Base-by-base conservation (phyloP, 1,284 basidiomycete genomes). In the Malassezia pachydermatis region DNA sequence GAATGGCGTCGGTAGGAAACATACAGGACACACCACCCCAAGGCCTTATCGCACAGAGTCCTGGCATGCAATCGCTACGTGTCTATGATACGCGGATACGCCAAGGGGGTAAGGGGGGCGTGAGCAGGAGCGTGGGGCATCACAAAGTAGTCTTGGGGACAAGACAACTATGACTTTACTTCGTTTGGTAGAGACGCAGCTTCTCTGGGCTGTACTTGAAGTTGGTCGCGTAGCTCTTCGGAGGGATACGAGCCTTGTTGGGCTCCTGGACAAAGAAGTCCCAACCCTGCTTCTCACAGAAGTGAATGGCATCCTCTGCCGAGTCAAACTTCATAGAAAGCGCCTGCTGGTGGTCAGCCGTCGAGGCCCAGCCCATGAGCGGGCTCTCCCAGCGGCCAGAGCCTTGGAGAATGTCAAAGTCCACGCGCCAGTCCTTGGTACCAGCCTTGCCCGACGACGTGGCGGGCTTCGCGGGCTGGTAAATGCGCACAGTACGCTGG, bases 321-420 rank as follows among this genome's bases (percentile, higher is more conserved):
- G 81, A 82, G 60, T 80, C 79, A 80, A 98, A 98, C 35, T 83
- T 80, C 66, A 96, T 64, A 14, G 83, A 81, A 2, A 86, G 86
- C 24, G 86, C 89, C 73, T 98, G 92, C 83, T 96, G 85, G 75
- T 95, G 96, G 75, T 98, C 92, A 54, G 88, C 92, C 57, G 61
- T 63, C 47, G 57, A 60, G 1, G 89, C 89, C 80, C 82, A 98
- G 48, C 92, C 92, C 86, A 98, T 98, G 63, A 98, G 74, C n/a
- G 88, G 88, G 72, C 96, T 96, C 78, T 95, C 89, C 92, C 92
- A 98, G 54, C 92, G 79, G 11, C 86, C 89, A 27, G 80, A 82
- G 35, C 89, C 88, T 58, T 81, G 82, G 16, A 96, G 76, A 51
- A 83, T 83, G 65, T 98, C 92, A 77, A 84, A 98, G 75, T 98